Conservation (phyloP, 2,329 filamentous ascomycete genomes). For the Beauveria brongniartii region DNA sequence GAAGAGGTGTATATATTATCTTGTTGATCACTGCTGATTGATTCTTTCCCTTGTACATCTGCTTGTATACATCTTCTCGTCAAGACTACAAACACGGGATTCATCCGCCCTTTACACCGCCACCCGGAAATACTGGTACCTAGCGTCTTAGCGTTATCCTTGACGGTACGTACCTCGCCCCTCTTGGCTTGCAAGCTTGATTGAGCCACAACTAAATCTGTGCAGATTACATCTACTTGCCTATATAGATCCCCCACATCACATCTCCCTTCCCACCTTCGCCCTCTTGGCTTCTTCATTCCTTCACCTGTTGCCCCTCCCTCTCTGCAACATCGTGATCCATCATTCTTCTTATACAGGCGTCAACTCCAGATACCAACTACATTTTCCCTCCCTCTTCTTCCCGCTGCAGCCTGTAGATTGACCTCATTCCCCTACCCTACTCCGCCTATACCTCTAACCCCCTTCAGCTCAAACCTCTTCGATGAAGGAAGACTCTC, state of each 20-base stretch:
- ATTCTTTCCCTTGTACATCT: too few relatives aligned
- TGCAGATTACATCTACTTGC: neutral
- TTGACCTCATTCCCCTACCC: neutral
- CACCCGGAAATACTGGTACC: too few relatives aligned
- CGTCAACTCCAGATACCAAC: neutral
- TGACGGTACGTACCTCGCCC: too few relatives aligned
- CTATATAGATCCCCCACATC: constrained; percentile 8
- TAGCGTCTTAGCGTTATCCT: too few relatives aligned
- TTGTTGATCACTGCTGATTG: too few relatives aligned
- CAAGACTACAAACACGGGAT: too few relatives aligned
- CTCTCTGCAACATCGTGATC: constrained; percentile 1
- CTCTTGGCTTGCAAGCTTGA: too few relatives aligned
- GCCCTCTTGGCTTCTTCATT: neutral
- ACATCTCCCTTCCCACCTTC: neutral
- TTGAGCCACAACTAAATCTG: too few relatives aligned
- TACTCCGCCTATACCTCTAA: neutral
- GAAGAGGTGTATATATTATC: too few relatives aligned
- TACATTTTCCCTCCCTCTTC: neutral
- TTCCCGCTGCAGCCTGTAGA: neutral
- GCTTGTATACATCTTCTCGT: too few relatives aligned
- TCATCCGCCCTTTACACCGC: too few relatives aligned
- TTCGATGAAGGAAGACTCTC: constrained; percentile 57
- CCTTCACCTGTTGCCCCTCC: neutral
- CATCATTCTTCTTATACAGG: neutral
- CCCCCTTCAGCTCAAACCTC: constrained; percentile 19